Percentiles rank a stretch among this genome's conserved stretches.
phyloP scores from a whole-genome alignment of 345 rosid genomes.

The Clarkia xantiana region DNA sequence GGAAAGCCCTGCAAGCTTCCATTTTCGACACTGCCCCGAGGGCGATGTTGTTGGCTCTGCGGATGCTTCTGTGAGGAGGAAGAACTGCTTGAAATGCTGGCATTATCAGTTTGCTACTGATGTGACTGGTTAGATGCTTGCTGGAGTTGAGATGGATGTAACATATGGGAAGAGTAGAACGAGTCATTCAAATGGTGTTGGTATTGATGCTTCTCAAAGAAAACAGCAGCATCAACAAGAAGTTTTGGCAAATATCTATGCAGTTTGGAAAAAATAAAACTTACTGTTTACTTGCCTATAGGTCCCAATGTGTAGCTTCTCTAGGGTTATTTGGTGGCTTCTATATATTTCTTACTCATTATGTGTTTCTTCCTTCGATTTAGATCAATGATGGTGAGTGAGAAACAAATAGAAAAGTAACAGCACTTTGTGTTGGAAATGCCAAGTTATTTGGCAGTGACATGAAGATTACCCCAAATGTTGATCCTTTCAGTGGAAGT shows the following conservation, averaged over 20 bases:
- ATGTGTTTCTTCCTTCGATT: neutral
- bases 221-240: no score
- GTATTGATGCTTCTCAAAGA: no score
- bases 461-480: slow-evolving; percentile 94
- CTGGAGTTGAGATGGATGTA: slow-evolving; percentile 61
- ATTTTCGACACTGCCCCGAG: slow-evolving; percentile 30
- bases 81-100: slow-evolving; percentile 55
- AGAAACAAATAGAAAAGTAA: slow-evolving; percentile 60
- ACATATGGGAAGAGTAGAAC: slow-evolving; percentile 85
- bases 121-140: slow-evolving; percentile 30
- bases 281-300: neutral
- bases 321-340: neutral
- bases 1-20: slow-evolving; percentile 61
- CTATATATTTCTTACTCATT: neutral
- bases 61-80: slow-evolving; percentile 67
- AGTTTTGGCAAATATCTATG: no score
- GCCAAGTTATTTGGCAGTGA: slow-evolving; percentile 95
- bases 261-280: neutral
- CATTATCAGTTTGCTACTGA: slow-evolving; percentile 37
- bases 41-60: slow-evolving; percentile 64
- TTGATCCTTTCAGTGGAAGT: slow-evolving; percentile 58
- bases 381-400: slow-evolving; percentile 79
- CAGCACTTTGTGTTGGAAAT: slow-evolving; percentile 88
- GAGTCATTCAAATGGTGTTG: no score
- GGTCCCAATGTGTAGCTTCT: neutral